Evolutionary conservation across 345 rosid species (phyloP), one percentile per base, ranked within the genome.

Genomic region (Dimocarpus longan): DNA sequence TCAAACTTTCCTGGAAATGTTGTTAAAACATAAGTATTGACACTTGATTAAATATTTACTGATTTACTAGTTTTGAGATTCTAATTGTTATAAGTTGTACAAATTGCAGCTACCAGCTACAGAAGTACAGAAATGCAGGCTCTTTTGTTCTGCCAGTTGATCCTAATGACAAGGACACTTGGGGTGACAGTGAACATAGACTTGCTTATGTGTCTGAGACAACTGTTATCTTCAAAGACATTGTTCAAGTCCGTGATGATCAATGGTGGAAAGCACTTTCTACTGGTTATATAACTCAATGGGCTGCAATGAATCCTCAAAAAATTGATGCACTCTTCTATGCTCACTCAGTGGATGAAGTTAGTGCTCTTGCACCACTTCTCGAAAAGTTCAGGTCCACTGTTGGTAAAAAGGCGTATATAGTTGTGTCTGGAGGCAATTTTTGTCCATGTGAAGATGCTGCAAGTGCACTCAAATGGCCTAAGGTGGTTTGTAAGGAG

Each of bases 131-230:
- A 76, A 88, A 90, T 46, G 98, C 98, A 3, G 91, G 92, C 42
- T 96, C 99, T 1, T 94, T 88, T 78, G 99, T 96, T 21, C 95
- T 96, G 32, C 99, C 99, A 0, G 97, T 93, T 9, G 97, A 96
- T 68, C 95, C 94, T 5, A 87, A 86, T 1, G 95, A 96, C 85
- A 93, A 85, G 77, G 97, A 94, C 80, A 94, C 99, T 7, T 94
- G 99, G 98, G 99, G 98, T 48, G 99, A 96, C 74, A 94, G 99
- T 76, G 99, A 96, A 73, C 99, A 96, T 64, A 88, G 99, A 62
- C 93, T 96, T 48, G 99, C 99, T 15, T 96, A 94, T 66, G 95
- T 94, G 4, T 91, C 99, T 0, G 99, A 96, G 81, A 96, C 99
- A 40, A 96, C 99, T 0, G 99, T 94, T 10, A 96, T 96, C 44